Evolutionary conservation across 495 filamentous ascomycete genomes (phyloP).

Genomic region (Penicillium cataractarum): DNA sequence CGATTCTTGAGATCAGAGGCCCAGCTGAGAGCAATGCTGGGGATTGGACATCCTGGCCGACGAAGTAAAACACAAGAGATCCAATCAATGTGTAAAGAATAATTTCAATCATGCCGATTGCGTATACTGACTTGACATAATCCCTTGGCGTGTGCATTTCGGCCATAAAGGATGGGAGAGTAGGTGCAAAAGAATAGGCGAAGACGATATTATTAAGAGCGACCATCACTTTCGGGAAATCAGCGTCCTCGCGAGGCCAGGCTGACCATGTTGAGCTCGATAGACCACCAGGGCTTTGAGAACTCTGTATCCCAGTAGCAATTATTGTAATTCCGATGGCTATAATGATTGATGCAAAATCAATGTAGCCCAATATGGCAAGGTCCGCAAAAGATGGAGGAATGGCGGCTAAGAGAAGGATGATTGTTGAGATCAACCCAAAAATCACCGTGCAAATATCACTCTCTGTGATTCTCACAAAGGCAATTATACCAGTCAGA

Average conservation of each 20-base stretch:
- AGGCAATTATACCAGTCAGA: slow-evolving; percentile 69
- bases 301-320: slow-evolving; percentile 54
- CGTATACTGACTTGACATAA: slow-evolving; percentile 61
- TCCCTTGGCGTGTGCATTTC: slow-evolving; percentile 72
- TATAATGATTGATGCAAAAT: slow-evolving; percentile 64
- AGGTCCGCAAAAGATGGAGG: slow-evolving; percentile 56
- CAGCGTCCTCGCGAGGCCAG: slow-evolving; percentile 31
- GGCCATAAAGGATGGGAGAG: slow-evolving; percentile 69
- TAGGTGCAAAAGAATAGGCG: slow-evolving; percentile 63
- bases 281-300: slow-evolving; percentile 23
- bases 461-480: slow-evolving; percentile 61
- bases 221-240: slow-evolving; percentile 49
- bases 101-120: slow-evolving; percentile 62
- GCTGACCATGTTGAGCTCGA: slow-evolving; percentile 38
- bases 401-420: slow-evolving; percentile 63
- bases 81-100: slow-evolving; percentile 68
- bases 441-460: slow-evolving; percentile 65
- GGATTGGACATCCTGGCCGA: slow-evolving; percentile 63
- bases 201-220: slow-evolving; percentile 72
- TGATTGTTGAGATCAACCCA: slow-evolving; percentile 59
- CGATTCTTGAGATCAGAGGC: slow-evolving; percentile 61
- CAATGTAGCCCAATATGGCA: slow-evolving; percentile 63
- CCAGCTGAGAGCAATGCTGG: slow-evolving; percentile 70
- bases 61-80: slow-evolving; percentile 68
- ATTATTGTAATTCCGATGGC: slow-evolving; percentile 73